These are phyloP conservation scores for Plasmodium adleri DNA, from an alignment of 169 alveolate species.

Conservation along the genomic window DNA sequence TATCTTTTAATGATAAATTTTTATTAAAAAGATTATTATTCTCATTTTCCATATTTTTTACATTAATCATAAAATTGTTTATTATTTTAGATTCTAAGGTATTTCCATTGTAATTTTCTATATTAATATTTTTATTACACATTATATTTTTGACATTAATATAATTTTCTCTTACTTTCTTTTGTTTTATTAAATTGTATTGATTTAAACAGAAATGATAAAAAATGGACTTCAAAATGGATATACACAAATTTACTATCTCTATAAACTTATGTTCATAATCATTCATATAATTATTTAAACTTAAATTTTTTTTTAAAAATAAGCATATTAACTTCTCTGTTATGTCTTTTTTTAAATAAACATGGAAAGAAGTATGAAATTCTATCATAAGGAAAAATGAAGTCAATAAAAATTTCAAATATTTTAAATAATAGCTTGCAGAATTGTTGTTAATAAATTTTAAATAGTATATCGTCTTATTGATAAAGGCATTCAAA, in stretches of 20 bases:
- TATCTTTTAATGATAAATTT: constrained; percentile 41
- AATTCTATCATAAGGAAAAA: constrained; percentile 49
- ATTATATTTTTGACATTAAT: constrained; percentile 43
- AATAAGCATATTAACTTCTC: constrained; percentile 53
- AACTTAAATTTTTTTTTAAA: constrained; percentile 33
- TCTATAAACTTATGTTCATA: constrained; percentile 32
- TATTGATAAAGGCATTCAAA: constrained; percentile 16
- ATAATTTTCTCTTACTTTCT: constrained; percentile 62
- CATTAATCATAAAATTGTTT: constrained; percentile 19
- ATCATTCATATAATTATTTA: constrained; percentile 6
- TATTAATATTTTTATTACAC: not conserved
- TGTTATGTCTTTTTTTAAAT: constrained; percentile 37
- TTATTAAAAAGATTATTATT: constrained; percentile 19
- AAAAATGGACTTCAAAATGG: constrained; percentile 24
- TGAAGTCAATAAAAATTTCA: constrained; percentile 30
- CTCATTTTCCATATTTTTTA: constrained; percentile 37
- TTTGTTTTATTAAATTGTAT: constrained; percentile 51
- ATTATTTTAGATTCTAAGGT: constrained; percentile 42
- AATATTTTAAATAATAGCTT: constrained; percentile 20
- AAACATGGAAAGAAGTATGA: constrained; percentile 49
- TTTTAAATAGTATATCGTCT: constrained; percentile 36
- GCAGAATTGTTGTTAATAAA: constrained; percentile 18
- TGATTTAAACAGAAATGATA: constrained; percentile 67
- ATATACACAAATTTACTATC: constrained; percentile 36
- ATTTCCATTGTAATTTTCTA: constrained; percentile 11